A percentile compares a stretch with the other conserved stretches of the same genome.
phyloP scores from a whole-genome alignment of 2,329 filamentous ascomycete genomes.

The Venturia asperata region DNA sequence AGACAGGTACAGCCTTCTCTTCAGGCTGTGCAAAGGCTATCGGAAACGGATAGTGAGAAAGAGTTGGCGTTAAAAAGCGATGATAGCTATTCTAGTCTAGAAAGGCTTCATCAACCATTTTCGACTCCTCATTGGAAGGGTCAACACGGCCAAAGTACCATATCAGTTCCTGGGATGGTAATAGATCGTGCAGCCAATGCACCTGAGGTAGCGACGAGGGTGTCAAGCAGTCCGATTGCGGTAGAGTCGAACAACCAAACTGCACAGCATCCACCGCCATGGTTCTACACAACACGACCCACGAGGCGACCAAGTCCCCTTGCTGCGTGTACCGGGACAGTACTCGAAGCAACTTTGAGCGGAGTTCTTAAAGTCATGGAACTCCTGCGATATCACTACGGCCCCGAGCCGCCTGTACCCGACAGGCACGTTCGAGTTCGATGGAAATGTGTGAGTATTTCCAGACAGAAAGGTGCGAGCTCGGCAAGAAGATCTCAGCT shows the following conservation, averaged over 20 bases:
- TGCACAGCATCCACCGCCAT: neutral
- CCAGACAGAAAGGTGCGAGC: no score
- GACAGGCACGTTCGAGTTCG: conserved; percentile 30
- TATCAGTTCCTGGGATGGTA: neutral
- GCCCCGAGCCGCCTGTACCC: conserved; percentile 28
- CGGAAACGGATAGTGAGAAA: conserved; percentile 9
- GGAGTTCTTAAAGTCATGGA: neutral
- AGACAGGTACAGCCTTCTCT: neutral
- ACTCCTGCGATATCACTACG: conserved; percentile 22
- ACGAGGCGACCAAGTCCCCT: neutral
- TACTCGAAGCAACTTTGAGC: conserved; percentile 6
- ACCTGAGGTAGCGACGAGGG: conserved; percentile 6
- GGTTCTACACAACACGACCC: conserved; percentile 4
- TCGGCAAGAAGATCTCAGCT: conserved; percentile 12
- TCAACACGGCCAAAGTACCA: neutral
- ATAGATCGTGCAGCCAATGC: conserved; percentile 10
- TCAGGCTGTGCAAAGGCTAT: neutral
- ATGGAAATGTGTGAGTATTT: conserved; percentile 30
- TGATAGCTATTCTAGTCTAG: neutral
- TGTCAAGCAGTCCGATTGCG: neutral
- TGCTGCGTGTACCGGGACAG: conserved; percentile 2
- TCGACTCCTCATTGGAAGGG: neutral
- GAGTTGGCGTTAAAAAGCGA: neutral
- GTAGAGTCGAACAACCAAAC: neutral
- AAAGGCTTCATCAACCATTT: neutral